phyloP scores from a whole-genome alignment of 306 rosid species.

The Ochetophila trinervis region DNA sequence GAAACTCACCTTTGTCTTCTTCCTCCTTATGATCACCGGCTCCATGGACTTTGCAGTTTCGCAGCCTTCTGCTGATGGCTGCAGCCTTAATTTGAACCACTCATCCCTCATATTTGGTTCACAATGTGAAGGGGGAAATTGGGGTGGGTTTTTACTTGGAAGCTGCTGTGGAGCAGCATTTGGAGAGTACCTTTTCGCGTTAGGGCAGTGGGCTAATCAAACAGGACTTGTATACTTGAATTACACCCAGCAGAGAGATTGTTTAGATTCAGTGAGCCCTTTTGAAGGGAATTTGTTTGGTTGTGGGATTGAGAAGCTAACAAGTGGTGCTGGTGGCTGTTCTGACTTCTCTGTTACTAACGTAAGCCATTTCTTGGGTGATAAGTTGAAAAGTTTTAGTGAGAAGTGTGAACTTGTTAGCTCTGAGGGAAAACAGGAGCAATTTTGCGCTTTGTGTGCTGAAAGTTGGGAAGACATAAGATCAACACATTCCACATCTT shows the following conservation, averaged over 20 bases:
- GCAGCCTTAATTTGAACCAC: conserved; percentile 28
- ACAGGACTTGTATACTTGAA: conserved; percentile 32
- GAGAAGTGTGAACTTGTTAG: conserved; percentile 21
- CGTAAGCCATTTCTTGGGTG: conserved; percentile 30
- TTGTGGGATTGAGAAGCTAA: conserved; percentile 48
- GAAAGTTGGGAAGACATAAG: conserved; percentile 29
- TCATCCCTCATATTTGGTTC: conserved; percentile 8
- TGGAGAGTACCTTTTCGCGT: conserved; percentile 35
- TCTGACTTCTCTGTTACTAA: conserved; percentile 39
- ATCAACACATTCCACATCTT: conserved; percentile 8
- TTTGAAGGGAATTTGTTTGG: conserved; percentile 15
- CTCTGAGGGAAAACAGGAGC: conserved; percentile 19
- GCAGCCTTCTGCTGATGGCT: conserved; percentile 19
- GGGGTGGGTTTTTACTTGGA: conserved; percentile 32
- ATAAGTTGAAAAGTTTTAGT: conserved; percentile 24
- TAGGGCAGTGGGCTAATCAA: conserved; percentile 36
- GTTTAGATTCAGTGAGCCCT: conserved; percentile 22
- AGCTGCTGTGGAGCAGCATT: conserved; percentile 29
- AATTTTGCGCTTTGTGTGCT: conserved; percentile 29
- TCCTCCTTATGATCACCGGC: conserved; percentile 16
- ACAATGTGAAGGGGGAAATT: conserved; percentile 31
- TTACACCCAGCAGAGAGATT: conserved; percentile 34
- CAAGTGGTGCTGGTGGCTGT: conserved; percentile 43
- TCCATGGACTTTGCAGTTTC: conserved; percentile 16
- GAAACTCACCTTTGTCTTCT: conserved; percentile 5